phyloP scores from a whole-genome alignment of 805 yeast genomes.

The Candida quercuum region DNA sequence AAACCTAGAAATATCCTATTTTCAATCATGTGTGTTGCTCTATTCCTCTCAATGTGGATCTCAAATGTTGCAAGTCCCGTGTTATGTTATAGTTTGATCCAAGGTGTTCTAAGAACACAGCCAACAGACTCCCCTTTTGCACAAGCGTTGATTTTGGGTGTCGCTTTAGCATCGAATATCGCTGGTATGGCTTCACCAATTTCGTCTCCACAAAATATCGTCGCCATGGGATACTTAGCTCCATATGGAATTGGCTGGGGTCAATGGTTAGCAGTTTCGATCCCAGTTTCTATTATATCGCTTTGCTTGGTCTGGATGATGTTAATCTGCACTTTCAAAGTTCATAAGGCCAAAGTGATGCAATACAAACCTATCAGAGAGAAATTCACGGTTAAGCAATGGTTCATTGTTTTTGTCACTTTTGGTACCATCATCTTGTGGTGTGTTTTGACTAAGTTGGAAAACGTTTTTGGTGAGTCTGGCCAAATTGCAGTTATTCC shows the following conservation, averaged over 20 bases:
- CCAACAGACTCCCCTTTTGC: conserved; percentile 77
- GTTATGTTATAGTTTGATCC: conserved; percentile 78
- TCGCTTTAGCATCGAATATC: conserved; percentile 85
- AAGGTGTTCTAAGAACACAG: conserved; percentile 76
- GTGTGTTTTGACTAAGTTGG: conserved; percentile 80
- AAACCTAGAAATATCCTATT: conserved; percentile 73
- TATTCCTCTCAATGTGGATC: conserved; percentile 90
- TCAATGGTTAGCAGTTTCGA: conserved; percentile 84
- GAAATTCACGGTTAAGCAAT: conserved; percentile 63
- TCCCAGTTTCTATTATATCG: conserved; percentile 69
- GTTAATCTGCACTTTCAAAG: conserved; percentile 50
- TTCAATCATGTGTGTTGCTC: conserved; percentile 78
- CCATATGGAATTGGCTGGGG: conserved; percentile 73
- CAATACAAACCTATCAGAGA: conserved; percentile 51
- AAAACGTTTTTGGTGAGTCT: conserved; percentile 78
- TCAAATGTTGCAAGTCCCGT: conserved; percentile 97
- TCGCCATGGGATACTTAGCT: conserved; percentile 77
- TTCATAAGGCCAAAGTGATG: conserved; percentile 40
- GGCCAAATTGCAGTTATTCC: conserved; percentile 90
- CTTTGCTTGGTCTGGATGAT: conserved; percentile 67
- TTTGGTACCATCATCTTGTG: conserved; percentile 73
- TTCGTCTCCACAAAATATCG: conserved; percentile 92
- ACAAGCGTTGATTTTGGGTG: conserved; percentile 80
- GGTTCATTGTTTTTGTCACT: conserved; percentile 68
- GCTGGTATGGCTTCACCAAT: conserved; percentile 98